A percentile compares a stretch with the other conserved stretches of the same genome.
phyloP scores from a whole-genome alignment of 345 rosid genomes.

The Turnera subulata region DNA sequence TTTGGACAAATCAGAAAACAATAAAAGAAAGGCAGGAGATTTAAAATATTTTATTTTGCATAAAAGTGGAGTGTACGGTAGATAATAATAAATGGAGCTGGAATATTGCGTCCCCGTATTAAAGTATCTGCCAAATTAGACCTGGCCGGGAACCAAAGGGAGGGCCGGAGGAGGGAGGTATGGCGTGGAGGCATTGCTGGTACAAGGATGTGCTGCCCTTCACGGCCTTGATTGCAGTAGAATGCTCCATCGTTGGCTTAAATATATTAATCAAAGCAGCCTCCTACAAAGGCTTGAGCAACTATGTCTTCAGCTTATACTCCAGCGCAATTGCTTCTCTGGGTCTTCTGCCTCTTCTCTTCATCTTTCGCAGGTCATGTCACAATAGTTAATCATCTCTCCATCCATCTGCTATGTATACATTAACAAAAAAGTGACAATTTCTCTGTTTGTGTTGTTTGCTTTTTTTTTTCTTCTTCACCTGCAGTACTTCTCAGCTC shows the following conservation, averaged over 20 bases:
- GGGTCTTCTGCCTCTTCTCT: neutral
- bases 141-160: neutral
- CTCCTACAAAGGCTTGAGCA: neutral
- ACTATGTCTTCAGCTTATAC: neutral
- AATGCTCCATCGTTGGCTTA: neutral
- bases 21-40: too few species aligned
- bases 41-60: too few species aligned
- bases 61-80: too few species aligned
- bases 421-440: neutral
- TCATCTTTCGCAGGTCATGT: neutral
- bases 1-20: too few species aligned
- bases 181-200: neutral
- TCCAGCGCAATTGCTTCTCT: neutral
- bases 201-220: neutral
- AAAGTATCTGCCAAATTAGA: neutral
- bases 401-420: neutral
- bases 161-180: neutral
- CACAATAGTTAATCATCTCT: neutral
- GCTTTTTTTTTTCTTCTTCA: neutral
- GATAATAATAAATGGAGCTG: neutral
- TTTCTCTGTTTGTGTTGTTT: neutral
- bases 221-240: neutral
- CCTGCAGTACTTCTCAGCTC: slow-evolving; percentile 16
- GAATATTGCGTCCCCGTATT: neutral
- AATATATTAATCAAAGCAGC: neutral